A percentile compares a stretch with the other conserved stretches of the same genome.
Conservation (phyloP, 805 yeast genomes). For the Wickerhamomyces sydowiorum region DNA sequence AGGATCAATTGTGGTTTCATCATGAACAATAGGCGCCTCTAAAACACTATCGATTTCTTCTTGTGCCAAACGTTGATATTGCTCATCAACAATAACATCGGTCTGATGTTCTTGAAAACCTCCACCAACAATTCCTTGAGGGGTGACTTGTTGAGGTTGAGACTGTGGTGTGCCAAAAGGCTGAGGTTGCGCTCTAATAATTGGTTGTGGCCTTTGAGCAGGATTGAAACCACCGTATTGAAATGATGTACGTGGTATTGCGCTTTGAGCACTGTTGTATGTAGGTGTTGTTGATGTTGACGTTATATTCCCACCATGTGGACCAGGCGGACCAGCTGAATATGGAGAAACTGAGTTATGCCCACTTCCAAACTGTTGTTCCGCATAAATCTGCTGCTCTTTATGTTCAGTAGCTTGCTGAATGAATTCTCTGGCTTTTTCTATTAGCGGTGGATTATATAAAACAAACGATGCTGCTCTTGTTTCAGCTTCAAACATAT, state of each 20-base stretch:
- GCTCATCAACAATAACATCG: not conserved
- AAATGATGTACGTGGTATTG: not conserved
- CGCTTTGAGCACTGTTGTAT: no score
- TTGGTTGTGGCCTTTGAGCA: not conserved
- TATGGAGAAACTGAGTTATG: not conserved
- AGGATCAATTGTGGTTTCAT: constrained; percentile 6
- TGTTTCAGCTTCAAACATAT: not conserved
- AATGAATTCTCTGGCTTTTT: not conserved
- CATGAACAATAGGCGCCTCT: not conserved
- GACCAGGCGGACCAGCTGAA: not conserved
- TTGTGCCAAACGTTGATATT: not conserved
- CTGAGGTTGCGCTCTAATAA: no score
- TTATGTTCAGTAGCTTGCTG: not conserved
- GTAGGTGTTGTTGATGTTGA: no score
- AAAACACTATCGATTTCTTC: not conserved
- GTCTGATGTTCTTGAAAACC: not conserved
- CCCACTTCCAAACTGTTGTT: not conserved
- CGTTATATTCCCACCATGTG: no score
- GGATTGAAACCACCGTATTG: not conserved
- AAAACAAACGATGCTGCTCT: not conserved
- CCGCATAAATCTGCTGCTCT: not conserved
- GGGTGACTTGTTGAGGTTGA: not conserved
- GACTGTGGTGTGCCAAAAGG: no score
- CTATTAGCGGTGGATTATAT: not conserved
- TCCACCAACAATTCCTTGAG: not conserved